Evolutionary conservation across 2,329 filamentous ascomycete species (phyloP).

Genomic region (Exophiala calicioides): DNA sequence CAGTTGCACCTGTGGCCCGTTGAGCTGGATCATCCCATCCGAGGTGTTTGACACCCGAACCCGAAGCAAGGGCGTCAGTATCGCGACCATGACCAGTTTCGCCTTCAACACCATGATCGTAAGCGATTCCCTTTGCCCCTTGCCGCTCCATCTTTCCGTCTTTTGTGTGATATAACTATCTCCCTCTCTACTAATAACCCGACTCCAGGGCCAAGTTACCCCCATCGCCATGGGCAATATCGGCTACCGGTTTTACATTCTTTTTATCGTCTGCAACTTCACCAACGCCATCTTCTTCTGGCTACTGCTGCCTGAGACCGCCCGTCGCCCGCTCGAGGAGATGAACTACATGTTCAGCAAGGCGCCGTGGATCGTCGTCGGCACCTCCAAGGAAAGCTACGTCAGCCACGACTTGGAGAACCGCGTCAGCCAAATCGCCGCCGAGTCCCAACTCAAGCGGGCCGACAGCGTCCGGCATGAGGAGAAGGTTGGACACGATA

Average conservation of each 20-base stretch:
- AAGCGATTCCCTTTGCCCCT: conserved; percentile 1
- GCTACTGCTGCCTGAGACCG: conserved; percentile 66
- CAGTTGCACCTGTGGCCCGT: conserved; percentile 68
- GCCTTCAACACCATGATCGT: conserved; percentile 76
- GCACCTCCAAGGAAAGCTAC: conserved; percentile 57
- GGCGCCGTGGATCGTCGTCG: conserved; percentile 64
- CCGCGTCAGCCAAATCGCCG: conserved; percentile 58
- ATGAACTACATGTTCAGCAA: conserved; percentile 69
- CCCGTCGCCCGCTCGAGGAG: conserved; percentile 58
- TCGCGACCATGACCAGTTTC: conserved; percentile 72
- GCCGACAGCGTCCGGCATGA: conserved; percentile 22
- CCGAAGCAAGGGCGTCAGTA: conserved; percentile 70
- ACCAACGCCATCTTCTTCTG: conserved; percentile 70
- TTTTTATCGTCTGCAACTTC: conserved; percentile 69
- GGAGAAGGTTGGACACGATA: conserved; percentile 17
- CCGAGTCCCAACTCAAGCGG: conserved; percentile 44
- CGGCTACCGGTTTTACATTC: conserved; percentile 59
- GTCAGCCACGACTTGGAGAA: conserved; percentile 60
- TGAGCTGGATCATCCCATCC: conserved; percentile 60
- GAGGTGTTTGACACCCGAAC: conserved; percentile 79
- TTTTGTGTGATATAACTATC: background rate
- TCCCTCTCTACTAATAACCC: background rate
- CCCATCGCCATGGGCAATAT: conserved; percentile 59
- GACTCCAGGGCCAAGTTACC: conserved; percentile 58
- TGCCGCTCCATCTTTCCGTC: background rate